Evolutionary conservation across 2,329 filamentous ascomycete species (phyloP), one percentile per base, ranked within the genome.

Genomic region (Cyphellophora europaea): DNA sequence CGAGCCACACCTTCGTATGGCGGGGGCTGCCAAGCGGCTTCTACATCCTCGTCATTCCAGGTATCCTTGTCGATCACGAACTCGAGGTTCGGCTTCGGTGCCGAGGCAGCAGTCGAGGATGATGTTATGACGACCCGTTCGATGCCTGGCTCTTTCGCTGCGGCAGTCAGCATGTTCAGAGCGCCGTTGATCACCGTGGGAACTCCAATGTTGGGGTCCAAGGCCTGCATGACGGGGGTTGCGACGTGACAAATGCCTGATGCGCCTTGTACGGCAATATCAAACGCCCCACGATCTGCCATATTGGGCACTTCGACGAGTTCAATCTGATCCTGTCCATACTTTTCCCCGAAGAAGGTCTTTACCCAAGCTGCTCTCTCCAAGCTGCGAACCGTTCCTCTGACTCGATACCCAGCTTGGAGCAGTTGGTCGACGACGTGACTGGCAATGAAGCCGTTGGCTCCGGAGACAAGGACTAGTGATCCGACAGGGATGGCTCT

Each of bases 111-210:
- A n/a, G 41, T 41, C 25, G 40, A 43, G 17, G 43, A 45, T 12
- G 43, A 45, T 15, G 43, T 45, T 25, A 40, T 18, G 17, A 45
- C 43, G 33, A 43, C 32, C n/a, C 43, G 40, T 29, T 55, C 57
- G 1, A 71, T 51, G 4, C 50, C 51, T 0, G 30, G 27, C 2
- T 43, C 41, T 4, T 14, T 12, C 5, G 36, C 36, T 5, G 42
- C 42, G n/a, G 42, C 42, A 17, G 32, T 40, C 19, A 53, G 53
- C 15, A 55, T 50, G 0, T 48, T 30, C 3, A 67, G 59, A 3
- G 62, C 57, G 1, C 66, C 67, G n/a, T 65, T 65, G 13, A 65
- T 59, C 5, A 71, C 65, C 5, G 45, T 43, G 43, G 61, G 54
- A n/a, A 69, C 59, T 11, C 63, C 59, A 2, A 53, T 49, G 31